Conservation (phyloP, 2,329 filamentous ascomycete genomes). For the Phialocephala sp. region DNA sequence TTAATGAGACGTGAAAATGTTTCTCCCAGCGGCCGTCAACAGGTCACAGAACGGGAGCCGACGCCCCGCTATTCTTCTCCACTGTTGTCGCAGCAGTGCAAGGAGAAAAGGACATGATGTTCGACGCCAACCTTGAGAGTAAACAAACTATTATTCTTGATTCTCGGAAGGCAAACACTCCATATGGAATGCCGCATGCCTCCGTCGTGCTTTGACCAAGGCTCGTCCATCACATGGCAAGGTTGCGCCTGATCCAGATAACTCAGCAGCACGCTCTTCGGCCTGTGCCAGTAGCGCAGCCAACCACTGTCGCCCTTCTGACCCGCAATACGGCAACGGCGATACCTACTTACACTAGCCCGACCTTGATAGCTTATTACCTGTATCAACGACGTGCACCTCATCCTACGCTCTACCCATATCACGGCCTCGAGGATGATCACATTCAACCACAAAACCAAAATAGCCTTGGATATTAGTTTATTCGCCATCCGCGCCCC, state of each 20-base stretch:
- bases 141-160: background rate
- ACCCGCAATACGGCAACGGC: background rate
- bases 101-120: no score
- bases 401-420: conserved; percentile 6
- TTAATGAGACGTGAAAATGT: background rate
- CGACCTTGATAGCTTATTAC: conserved; percentile 13
- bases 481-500: conserved; percentile 21
- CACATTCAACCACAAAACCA: conserved; percentile 11
- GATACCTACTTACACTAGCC: conserved; percentile 12
- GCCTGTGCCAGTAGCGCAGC: background rate
- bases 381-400: conserved; percentile 10
- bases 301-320: background rate
- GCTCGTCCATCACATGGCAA: conserved; percentile 7
- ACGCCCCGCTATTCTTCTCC: conserved; percentile 8
- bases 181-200: background rate
- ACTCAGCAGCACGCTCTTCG: background rate
- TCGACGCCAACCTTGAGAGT: no score
- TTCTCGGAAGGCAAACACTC: background rate
- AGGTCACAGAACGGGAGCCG: conserved; percentile 1
- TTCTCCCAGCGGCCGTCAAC: background rate
- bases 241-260: conserved; percentile 3
- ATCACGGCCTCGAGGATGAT: conserved; percentile 24
- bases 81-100: background rate
- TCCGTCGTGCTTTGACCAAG: background rate
- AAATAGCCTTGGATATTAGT: conserved; percentile 21